Evolutionary conservation across 2,329 filamentous ascomycete species (phyloP).

Genomic region (Aspergillus sp.): DNA sequence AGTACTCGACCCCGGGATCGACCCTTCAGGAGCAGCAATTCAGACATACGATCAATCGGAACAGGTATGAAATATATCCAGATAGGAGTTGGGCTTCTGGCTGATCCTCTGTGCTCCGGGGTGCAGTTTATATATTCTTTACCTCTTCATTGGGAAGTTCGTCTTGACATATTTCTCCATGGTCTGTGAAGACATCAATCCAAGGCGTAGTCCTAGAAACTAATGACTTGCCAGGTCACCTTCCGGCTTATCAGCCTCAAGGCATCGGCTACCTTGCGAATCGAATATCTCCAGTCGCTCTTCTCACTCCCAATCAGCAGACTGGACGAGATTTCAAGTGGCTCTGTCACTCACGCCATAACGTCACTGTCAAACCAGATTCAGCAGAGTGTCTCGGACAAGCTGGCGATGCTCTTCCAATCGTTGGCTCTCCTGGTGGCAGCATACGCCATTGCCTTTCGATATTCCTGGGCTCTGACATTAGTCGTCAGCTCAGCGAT

Average conservation of each 20-base stretch:
- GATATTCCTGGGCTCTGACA: slow-evolving; percentile 52
- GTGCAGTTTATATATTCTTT: slow-evolving; percentile 54
- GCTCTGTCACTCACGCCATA: slow-evolving; percentile 52
- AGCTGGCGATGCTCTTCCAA: slow-evolving; percentile 45
- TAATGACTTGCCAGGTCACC: slow-evolving; percentile 27
- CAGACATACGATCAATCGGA: slow-evolving; percentile 48
- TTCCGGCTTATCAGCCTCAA: slow-evolving; percentile 49
- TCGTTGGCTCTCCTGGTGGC: slow-evolving; percentile 42
- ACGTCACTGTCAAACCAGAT: slow-evolving; percentile 53
- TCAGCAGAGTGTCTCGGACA: slow-evolving; percentile 56
- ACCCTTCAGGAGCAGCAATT: slow-evolving; percentile 48
- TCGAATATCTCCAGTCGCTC: slow-evolving; percentile 49
- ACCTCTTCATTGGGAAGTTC: slow-evolving; percentile 58
- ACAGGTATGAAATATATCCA: slow-evolving; percentile 5
- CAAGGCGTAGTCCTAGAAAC: not conserved
- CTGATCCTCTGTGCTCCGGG: slow-evolving; percentile 12
- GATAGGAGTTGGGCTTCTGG: slow-evolving; percentile 28
- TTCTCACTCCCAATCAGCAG: slow-evolving; percentile 50
- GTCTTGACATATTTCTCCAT: slow-evolving; percentile 54
- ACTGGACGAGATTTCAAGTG: slow-evolving; percentile 50
- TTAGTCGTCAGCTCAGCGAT: slow-evolving; percentile 50
- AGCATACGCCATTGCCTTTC: slow-evolving; percentile 51
- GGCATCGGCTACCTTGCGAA: slow-evolving; percentile 50
- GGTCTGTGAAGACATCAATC: slow-evolving; percentile 28
- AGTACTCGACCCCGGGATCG: slow-evolving; percentile 50